Evolutionary conservation across 176 grass and related monocot species (phyloP), one percentile per base, ranked within the genome.

Genomic region (Chloris gayana): DNA sequence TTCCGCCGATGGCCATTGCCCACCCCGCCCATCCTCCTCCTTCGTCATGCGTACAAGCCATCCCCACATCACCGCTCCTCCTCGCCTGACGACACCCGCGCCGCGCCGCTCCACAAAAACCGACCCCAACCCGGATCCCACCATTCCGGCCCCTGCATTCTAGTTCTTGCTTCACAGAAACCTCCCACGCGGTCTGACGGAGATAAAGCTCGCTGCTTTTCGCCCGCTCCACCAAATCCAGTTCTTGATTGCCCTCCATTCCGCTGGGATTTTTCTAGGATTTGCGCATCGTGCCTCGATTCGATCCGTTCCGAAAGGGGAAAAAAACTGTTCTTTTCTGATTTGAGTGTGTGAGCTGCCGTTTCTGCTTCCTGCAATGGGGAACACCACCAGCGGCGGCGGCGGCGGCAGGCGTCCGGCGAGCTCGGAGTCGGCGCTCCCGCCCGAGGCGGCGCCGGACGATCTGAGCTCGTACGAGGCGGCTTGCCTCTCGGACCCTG

Each of bases 401-500:
- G 41, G 64, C 64, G 31, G 64, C 45, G 14, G 6, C 88, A 62
- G 69, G 68, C 79, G 88, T 13, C 61, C 79, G 79, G 14, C 32
- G 68, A 61, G 17, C 61, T 35, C 74, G 38, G 88, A 82, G 24
- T 2, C 83, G 42, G 51, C 67, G 18, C 61, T 86, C 61, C 83
- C 88, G 60, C 76, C 85, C 7, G 83, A 64, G 66, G 68, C 83
- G 7, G 83, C 78, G 60, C 73, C 37, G 67, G 88, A 82, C 2
- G 92, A 84, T 59, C 92, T 98, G 54, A 98, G 84, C 90, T 98
- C 87, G 6, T 98, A 98, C 88, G 91, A 98, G 80, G 92, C 87
- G 49, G 95, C 92, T 35, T 98, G 95, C 87, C 89, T 85, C 51
- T 74, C 79, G 22, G 95, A 98, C 73, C 95, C 92, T 29, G 90